Base-by-base conservation (phyloP, 352 stramenopile genomes). In the Phytophthora palmivora region DNA sequence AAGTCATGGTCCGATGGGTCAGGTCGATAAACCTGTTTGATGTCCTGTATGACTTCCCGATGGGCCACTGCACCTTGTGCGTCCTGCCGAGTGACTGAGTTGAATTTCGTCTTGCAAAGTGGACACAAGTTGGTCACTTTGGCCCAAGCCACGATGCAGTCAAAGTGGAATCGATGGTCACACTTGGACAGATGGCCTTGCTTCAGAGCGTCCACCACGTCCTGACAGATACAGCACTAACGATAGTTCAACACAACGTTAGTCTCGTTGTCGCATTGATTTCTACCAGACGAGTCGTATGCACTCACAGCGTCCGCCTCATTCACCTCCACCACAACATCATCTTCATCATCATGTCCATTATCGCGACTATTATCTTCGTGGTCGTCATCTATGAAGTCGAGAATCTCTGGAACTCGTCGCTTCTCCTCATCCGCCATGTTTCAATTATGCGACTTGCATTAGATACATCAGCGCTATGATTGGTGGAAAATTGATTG, bases 121-220 rank as follows among this genome's bases (percentile, higher is more conserved):
- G 87, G 87, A 69, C 87, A 95, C 15, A 92, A 55, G 50, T 95
- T 95, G 15, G 87, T 94, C 18, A 94, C 81, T 48, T 90, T 88
- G 32, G 87, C 68, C 87, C 87, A 95, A 24, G 83, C 69, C 21
- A 92, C 47, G 50, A 95, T 94, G 62, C 87, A 95, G 38, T 94
- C 73, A 34, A 85, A 94, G 67, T 95, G 87, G 72, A 95, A 95
- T n/a, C 74, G 77, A 54, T 95, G 87, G 32, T 88, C 82, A 58
- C 87, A 95, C 4, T 30, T 67, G 0, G 80, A 57, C 3, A 95
- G 58, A 36, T 81, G 78, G 2, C 83, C 87, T 47, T 90, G 84
- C 26, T 61, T 72, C 5, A 78, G 24, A 47, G 75, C 50, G 30
- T 76, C 62, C 41, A 95, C 83, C 10, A 79, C 33, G 44, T 95